Conservation (phyloP, 1,284 basidiomycete species). For the Cutaneotrichosporon cutaneum region DNA sequence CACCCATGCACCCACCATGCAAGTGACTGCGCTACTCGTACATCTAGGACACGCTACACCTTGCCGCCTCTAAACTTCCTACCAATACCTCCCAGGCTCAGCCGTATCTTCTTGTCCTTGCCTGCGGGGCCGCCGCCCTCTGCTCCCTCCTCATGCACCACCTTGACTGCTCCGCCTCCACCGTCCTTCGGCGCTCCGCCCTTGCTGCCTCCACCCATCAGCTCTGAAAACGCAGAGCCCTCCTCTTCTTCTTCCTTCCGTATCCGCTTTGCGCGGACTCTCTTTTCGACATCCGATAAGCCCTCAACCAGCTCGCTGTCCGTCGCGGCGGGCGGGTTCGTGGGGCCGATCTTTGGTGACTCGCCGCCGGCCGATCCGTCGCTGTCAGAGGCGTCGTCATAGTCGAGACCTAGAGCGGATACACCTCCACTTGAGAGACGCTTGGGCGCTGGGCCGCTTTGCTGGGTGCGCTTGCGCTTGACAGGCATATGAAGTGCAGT, state of each 20-base stretch:
- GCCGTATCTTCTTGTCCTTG: conserved; percentile 41
- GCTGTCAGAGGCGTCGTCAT: conserved; percentile 52
- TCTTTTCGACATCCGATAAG: conserved; percentile 54
- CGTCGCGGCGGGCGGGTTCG: conserved; percentile 15
- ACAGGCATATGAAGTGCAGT: conserved; percentile 12
- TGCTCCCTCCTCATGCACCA: conserved; percentile 3
- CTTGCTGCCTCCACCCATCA: conserved; percentile 11
- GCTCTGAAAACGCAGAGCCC: conserved; percentile 31
- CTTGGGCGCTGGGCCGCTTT: conserved; percentile 21
- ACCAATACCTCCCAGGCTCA: conserved; percentile 33
- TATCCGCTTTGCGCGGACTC: conserved; percentile 67
- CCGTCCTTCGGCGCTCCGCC: conserved; percentile 20
- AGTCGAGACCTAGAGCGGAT: conserved; percentile 43
- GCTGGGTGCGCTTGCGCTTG: conserved; percentile 35
- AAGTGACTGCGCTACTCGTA: background rate
- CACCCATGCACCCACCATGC: no score
- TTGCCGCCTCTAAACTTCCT: conserved; percentile 26
- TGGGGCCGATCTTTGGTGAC: conserved; percentile 21
- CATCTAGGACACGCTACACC: conserved; percentile 9
- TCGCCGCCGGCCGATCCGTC: conserved; percentile 39
- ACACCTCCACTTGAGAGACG: conserved; percentile 17
- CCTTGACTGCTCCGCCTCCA: conserved; percentile 1
- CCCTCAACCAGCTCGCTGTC: conserved; percentile 36
- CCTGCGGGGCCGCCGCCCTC: conserved; percentile 2
- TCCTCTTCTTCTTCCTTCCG: conserved; percentile 70